Evolutionary conservation across 106 monocot genomes (phyloP), one percentile per base, ranked within the genome.

Genomic region (Phalaenopsis aphrodite): DNA sequence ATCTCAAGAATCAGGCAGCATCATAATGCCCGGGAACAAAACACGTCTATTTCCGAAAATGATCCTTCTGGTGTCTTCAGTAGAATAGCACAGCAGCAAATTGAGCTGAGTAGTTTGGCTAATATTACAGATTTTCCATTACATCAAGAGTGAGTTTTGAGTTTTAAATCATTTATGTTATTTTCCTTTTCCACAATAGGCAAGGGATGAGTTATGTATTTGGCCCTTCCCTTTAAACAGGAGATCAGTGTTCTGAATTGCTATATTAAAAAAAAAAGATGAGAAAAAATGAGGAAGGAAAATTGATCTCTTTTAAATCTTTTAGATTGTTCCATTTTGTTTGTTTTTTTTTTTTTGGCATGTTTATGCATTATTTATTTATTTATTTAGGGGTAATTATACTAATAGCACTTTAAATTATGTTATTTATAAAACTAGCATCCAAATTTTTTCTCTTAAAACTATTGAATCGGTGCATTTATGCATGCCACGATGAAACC

Each of bases 81-180:
- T 72, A 88, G 90, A 41, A 88, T 96, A 42, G 85, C 90, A 78
- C 56, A 45, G 49, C 91, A 90, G 79, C 93, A 92, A 42, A 80
- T 92, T 12, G 93, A 94, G 84, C 78, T 94, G 5, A 79, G 81
- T 77, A 88, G 73, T 79, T 83, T 90, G 55, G 78, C 91, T 64
- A 82, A 81, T 82, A 75, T 84, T 5, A 89, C 77, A 57, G 85
- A 84, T 43, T 55, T 55, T 30, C 81, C 81, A 3, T 64, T 86
- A 2, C 38, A 9, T 74, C 43, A 12, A 52, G 52, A 52, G 52
- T 52, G 52, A 52, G 52, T 12, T 12, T 10, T 52, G 14, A 45
- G 6, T 10, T 52, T 12, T 16, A 52, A 52, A 16, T 52, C 52
- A 12, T 14, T 52, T 52, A 45, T 45, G 6, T 45, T 12, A 12